Conservation (phyloP, 2,329 filamentous ascomycete genomes). For the Aspergillus fumigatus region DNA sequence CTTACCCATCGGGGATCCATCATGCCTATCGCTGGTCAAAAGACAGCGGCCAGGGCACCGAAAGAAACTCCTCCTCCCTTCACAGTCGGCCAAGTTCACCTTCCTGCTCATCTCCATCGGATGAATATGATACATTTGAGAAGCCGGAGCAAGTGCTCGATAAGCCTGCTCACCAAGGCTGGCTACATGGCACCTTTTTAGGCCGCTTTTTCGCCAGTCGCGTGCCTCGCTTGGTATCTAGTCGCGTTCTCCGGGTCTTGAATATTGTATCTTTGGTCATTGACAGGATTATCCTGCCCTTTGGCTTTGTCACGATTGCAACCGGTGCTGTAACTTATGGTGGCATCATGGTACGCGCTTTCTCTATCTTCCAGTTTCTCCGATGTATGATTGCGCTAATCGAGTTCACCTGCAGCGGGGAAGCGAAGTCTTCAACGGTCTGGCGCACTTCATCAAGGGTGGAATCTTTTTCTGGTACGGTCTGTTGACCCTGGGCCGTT, state of each 20-base stretch:
- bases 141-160: constrained; percentile 45
- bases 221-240: constrained; percentile 54
- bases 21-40: constrained; percentile 57
- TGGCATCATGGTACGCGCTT: constrained; percentile 71
- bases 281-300: constrained; percentile 70
- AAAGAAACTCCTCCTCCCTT: constrained; percentile 63
- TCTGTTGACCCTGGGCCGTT: constrained; percentile 78
- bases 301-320: constrained; percentile 69
- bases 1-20: constrained; percentile 34
- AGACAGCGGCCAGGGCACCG: constrained; percentile 72
- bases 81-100: constrained; percentile 63
- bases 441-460: constrained; percentile 93
- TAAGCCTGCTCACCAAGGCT: constrained; percentile 30
- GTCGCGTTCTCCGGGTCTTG: constrained; percentile 55
- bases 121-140: constrained; percentile 49
- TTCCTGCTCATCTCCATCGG: constrained; percentile 44
- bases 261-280: constrained; percentile 61
- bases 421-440: constrained; percentile 67
- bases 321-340: constrained; percentile 73
- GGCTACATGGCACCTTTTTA: constrained; percentile 45
- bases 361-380: neutral
- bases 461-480: constrained; percentile 95
- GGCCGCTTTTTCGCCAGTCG: constrained; percentile 51
- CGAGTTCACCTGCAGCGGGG: constrained; percentile 52
- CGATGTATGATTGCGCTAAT: constrained; percentile 4